phyloP scores from a whole-genome alignment of 306 rosid species.

The Aeschynomene evenia region DNA sequence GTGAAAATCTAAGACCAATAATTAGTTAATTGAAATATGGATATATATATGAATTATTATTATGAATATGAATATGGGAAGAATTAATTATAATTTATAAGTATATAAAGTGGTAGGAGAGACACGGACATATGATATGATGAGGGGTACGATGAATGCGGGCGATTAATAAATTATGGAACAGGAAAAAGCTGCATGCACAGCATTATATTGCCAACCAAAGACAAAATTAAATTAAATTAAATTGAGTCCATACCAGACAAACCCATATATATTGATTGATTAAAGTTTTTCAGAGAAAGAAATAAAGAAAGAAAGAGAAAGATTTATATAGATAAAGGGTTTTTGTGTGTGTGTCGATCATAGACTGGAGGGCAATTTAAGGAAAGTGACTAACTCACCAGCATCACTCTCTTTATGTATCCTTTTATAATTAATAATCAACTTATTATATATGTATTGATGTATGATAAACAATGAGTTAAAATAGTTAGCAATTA shows the following conservation, averaged over 20 bases:
- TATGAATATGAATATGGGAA: not conserved
- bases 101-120: constrained; percentile 26
- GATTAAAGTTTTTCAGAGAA: constrained; percentile 44
- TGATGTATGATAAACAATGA: no score
- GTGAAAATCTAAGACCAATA: not conserved
- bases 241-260: no score
- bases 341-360: constrained; percentile 26
- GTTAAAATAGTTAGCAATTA: no score
- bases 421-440: not conserved
- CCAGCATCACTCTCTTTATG: constrained; percentile 34
- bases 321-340: constrained; percentile 27
- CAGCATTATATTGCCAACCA: constrained; percentile 19
- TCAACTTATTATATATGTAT: not conserved
- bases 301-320: not conserved
- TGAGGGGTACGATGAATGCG: constrained; percentile 71
- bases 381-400: constrained; percentile 24
- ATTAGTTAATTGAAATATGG: not conserved
- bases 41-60: not conserved
- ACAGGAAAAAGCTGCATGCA: constrained; percentile 29
- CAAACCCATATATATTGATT: constrained; percentile 39
- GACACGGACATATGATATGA: constrained; percentile 63
- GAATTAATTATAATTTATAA: no score
- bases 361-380: constrained; percentile 29
- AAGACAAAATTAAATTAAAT: constrained; percentile 46
- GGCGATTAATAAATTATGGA: constrained; percentile 49